Conservation (phyloP, 164 flowering plant genomes). For the Nelumbo lutea region DNA sequence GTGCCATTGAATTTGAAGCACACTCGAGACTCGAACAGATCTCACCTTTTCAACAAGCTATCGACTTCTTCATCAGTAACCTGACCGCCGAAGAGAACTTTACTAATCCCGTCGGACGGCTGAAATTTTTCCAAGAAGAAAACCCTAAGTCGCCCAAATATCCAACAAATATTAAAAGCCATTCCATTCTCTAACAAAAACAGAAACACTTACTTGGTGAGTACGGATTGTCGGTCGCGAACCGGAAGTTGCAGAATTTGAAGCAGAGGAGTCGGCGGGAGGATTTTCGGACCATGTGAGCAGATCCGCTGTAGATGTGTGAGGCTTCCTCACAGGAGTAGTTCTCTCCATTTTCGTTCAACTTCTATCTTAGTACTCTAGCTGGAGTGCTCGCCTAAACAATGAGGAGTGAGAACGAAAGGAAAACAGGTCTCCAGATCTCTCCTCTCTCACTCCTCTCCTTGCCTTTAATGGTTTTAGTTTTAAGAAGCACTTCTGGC, state of each 20-base stretch:
- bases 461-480: background rate
- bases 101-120: constrained; percentile 93
- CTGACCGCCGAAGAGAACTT: constrained; percentile 92
- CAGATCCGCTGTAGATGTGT: constrained; percentile 94
- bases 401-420: background rate
- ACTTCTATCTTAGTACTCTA: background rate
- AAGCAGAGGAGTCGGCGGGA: constrained; percentile 32
- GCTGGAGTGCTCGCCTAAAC: background rate
- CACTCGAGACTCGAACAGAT: constrained; percentile 27
- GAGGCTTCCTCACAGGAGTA: constrained; percentile 86
- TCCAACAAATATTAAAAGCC: background rate
- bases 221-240: constrained; percentile 50
- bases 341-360: constrained; percentile 49
- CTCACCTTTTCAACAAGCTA: constrained; percentile 75
- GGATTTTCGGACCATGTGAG: constrained; percentile 87
- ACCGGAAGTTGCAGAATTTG: constrained; percentile 24
- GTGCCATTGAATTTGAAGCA: background rate
- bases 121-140: constrained; percentile 22
- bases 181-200: constrained; percentile 3
- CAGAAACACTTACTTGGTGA: constrained; percentile 42
- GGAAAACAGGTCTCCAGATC: background rate
- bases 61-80: constrained; percentile 89
- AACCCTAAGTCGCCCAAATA: constrained; percentile 7
- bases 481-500: background rate
- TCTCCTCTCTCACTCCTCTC: background rate